Conservation (phyloP, 805 yeast species). For the Metschnikowia bowlesiae region DNA sequence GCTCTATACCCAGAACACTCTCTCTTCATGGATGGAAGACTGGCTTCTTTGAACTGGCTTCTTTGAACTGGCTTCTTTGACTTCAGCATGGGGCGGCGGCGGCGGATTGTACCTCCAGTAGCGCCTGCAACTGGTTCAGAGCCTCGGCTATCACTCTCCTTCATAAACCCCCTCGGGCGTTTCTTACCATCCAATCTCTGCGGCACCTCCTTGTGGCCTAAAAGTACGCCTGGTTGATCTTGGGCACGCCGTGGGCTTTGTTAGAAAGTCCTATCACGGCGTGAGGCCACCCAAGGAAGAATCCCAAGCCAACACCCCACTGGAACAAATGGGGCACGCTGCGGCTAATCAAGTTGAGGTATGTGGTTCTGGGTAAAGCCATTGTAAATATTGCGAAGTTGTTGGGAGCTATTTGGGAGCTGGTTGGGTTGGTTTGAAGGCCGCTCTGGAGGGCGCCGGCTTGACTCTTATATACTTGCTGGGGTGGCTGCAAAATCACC, state of each 20-base stretch:
- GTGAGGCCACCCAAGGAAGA: conserved; percentile 38
- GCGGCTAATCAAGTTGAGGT: conserved; percentile 20
- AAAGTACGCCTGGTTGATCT: conserved; percentile 20
- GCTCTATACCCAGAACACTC: too few relatives aligned
- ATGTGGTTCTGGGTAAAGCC: conserved; percentile 21
- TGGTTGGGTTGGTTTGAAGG: too few relatives aligned
- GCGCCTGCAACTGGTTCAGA: too few relatives aligned
- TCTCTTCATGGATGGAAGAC: too few relatives aligned
- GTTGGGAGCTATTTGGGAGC: background rate
- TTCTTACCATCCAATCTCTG: too few relatives aligned
- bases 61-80: background rate
- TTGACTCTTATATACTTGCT: background rate
- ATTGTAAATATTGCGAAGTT: conserved; percentile 7
- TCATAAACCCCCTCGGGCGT: too few relatives aligned
- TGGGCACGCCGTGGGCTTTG: conserved; percentile 25
- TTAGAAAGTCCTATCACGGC: conserved; percentile 22
- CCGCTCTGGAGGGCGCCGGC: background rate
- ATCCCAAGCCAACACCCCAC: conserved; percentile 30
- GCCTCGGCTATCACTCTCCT: too few relatives aligned
- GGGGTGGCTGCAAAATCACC: conserved; percentile 4
- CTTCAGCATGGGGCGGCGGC: too few relatives aligned
- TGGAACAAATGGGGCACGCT: conserved; percentile 27
- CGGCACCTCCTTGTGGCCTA: background rate
- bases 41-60: too few relatives aligned
- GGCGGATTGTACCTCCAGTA: too few relatives aligned